Conservation (phyloP, 1,284 basidiomycete species). For the Macrocystidia cucumis region DNA sequence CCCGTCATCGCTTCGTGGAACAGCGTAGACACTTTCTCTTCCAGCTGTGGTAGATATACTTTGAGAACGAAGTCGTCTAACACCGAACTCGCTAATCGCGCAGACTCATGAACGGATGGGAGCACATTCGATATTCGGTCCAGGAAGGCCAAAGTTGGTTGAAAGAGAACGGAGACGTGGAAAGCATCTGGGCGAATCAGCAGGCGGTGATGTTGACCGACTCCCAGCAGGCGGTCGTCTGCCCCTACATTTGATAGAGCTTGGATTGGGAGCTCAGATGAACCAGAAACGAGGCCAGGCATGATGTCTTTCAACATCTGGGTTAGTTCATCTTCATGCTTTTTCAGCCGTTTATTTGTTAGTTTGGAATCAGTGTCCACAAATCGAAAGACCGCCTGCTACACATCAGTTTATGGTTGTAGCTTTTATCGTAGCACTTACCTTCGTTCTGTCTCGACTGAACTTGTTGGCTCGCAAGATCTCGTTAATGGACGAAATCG, state of each 20-base stretch:
- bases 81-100: constrained; percentile 65
- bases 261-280: constrained; percentile 54
- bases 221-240: constrained; percentile 67
- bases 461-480: constrained; percentile 82
- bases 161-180: constrained; percentile 91
- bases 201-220: constrained; percentile 75
- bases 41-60: constrained; percentile 90
- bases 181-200: constrained; percentile 91
- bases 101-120: constrained; percentile 68
- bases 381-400: constrained; percentile 83
- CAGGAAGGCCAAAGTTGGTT: constrained; percentile 86
- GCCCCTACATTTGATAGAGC: constrained; percentile 51
- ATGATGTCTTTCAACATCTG: constrained; percentile 85
- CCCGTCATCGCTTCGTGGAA: constrained; percentile 85
- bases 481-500: constrained; percentile 91
- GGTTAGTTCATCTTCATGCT: constrained; percentile 83
- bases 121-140: constrained; percentile 65
- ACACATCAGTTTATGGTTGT: constrained; percentile 6
- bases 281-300: constrained; percentile 83
- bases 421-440: constrained; percentile 18
- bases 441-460: constrained; percentile 73
- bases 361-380: constrained; percentile 78
- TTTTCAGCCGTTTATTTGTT: constrained; percentile 60
- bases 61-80: constrained; percentile 93
- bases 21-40: constrained; percentile 86